A percentile compares a stretch with the other conserved stretches of the same genome.
phyloP scores from a whole-genome alignment of 169 alveolate species.

The Cryptosporidium ryanae region DNA sequence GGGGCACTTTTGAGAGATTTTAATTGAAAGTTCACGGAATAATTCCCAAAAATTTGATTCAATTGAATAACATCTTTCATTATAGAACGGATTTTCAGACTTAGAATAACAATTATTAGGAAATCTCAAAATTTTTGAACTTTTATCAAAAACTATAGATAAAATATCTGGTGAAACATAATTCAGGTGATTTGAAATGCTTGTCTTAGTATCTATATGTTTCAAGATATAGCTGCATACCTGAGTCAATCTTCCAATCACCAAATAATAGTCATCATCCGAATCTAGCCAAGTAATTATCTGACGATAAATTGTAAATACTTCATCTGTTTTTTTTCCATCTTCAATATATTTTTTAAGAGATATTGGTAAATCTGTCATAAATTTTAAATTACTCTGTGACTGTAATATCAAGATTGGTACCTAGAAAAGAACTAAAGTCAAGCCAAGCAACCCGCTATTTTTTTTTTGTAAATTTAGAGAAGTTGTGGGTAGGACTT shows the following conservation, averaged over 20 bases:
- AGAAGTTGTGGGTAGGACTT: too few relatives aligned
- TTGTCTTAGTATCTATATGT: background rate
- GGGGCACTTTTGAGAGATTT: constrained; percentile 38
- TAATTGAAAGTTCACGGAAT: constrained; percentile 17
- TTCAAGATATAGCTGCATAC: constrained; percentile 4
- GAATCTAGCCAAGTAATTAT: constrained; percentile 34
- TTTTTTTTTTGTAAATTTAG: too few relatives aligned
- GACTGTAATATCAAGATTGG: too few relatives aligned
- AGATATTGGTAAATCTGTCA: constrained; percentile 27
- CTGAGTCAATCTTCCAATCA: constrained; percentile 18
- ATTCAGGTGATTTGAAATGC: background rate
- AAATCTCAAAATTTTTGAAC: constrained; percentile 45
- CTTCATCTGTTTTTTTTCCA: constrained; percentile 6
- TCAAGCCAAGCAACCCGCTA: too few relatives aligned
- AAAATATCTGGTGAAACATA: constrained; percentile 43
- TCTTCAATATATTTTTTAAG: constrained; percentile 6
- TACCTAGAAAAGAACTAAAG: too few relatives aligned
- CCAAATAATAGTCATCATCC: constrained; percentile 16
- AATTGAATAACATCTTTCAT: background rate
- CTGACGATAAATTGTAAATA: constrained; percentile 3
- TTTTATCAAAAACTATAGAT: constrained; percentile 52
- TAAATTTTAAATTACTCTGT: background rate
- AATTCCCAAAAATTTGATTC: constrained; percentile 24
- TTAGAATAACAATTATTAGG: constrained; percentile 24
- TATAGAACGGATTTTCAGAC: constrained; percentile 24